Evolutionary conservation across 2,329 filamentous ascomycete genomes (phyloP).

Genomic region (Fusarium miscanthi): DNA sequence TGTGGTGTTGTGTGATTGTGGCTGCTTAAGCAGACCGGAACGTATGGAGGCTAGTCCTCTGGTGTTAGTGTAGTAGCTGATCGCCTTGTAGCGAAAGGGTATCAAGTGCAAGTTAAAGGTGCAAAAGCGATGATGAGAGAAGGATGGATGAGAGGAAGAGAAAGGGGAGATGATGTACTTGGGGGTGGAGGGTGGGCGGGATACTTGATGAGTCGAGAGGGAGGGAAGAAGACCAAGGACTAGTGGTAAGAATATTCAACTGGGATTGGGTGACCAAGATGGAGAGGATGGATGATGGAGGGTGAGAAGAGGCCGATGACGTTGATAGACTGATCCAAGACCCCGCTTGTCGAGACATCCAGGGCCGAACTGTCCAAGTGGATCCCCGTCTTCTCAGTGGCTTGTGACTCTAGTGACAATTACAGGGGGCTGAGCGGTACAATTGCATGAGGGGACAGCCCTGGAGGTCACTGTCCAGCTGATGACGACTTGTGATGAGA

Average conservation of each 20-base stretch:
- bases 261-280: constrained; percentile 25
- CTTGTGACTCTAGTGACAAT: constrained; percentile 37
- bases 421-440: constrained; percentile 27
- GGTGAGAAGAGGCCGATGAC: constrained; percentile 41
- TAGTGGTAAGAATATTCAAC: constrained; percentile 18
- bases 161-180: constrained; percentile 19
- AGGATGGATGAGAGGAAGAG: constrained; percentile 17
- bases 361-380: constrained; percentile 34
- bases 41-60: background rate
- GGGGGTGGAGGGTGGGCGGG: constrained; percentile 41
- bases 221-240: constrained; percentile 15
- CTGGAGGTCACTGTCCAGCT: constrained; percentile 29
- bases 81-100: constrained; percentile 10
- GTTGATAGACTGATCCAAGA: constrained; percentile 36
- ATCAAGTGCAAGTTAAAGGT: constrained; percentile 8
- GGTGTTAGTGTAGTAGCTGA: constrained; percentile 13
- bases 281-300: constrained; percentile 34
- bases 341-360: constrained; percentile 39
- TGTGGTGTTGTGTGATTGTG: no score
- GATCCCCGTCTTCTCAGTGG: constrained; percentile 1
- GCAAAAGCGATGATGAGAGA: constrained; percentile 3
- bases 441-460: constrained; percentile 16
- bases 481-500: constrained; percentile 40
- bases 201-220: constrained; percentile 39
- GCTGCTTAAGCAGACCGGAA: no score